These are phyloP conservation scores for Sclerotinia glacialis DNA, from an alignment of 2,329 filamentous ascomycete genomes.

Conservation along the genomic window DNA sequence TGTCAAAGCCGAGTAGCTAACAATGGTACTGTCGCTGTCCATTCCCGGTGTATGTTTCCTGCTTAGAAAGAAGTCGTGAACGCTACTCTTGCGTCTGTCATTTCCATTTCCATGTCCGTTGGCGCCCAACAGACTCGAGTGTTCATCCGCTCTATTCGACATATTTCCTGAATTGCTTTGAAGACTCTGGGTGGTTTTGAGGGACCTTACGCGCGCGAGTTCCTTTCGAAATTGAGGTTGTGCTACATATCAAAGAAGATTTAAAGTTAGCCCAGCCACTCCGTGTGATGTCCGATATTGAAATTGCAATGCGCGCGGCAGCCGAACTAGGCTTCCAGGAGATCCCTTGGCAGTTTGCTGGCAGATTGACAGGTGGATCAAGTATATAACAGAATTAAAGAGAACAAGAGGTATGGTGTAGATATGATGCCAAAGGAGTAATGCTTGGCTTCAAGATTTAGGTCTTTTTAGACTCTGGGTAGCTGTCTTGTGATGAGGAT, in stretches of 20 bases:
- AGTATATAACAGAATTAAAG: not conserved
- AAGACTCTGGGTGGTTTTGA: not conserved
- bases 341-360: slow-evolving; percentile 9
- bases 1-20: slow-evolving; percentile 29
- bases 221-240: slow-evolving; percentile 26
- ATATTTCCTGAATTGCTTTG: not conserved
- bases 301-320: slow-evolving; percentile 17
- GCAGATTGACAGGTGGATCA: slow-evolving; percentile 8
- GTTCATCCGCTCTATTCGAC: slow-evolving; percentile 25
- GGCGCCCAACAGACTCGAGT: slow-evolving; percentile 28
- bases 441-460: slow-evolving; percentile 14
- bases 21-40: slow-evolving; percentile 32
- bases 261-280: slow-evolving; percentile 25
- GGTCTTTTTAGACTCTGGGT: not conserved
- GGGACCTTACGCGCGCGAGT: slow-evolving; percentile 23
- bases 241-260: slow-evolving; percentile 27
- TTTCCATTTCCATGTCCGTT: slow-evolving; percentile 22
- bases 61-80: slow-evolving; percentile 34
- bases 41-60: slow-evolving; percentile 33
- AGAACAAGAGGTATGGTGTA: not conserved
- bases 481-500: not conserved
- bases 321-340: slow-evolving; percentile 2
- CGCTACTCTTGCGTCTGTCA: slow-evolving; percentile 23
- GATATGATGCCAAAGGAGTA: not conserved
- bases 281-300: slow-evolving; percentile 6